Conservation (phyloP, 106 monocot genomes). For the Narthecium ossifragum region DNA sequence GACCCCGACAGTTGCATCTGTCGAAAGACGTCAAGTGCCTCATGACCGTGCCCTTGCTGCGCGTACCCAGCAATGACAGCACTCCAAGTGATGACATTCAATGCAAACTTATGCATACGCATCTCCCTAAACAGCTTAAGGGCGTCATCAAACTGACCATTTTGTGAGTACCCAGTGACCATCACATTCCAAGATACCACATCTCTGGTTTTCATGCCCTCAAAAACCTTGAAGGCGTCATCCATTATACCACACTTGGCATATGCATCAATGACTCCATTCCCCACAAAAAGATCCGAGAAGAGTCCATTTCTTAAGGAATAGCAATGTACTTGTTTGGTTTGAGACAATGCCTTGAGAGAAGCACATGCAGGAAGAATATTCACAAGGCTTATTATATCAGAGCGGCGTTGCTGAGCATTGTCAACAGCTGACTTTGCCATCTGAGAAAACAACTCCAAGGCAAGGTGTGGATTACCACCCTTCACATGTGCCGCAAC, state of each 20-base stretch:
- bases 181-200: constrained; percentile 80
- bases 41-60: constrained; percentile 48
- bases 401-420: constrained; percentile 17
- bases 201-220: constrained; percentile 46
- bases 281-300: constrained; percentile 59
- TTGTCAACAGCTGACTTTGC: neutral
- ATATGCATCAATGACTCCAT: constrained; percentile 69
- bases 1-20: constrained; percentile 50
- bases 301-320: constrained; percentile 43
- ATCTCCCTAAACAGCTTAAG: constrained; percentile 50
- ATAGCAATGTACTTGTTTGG: constrained; percentile 57
- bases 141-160: constrained; percentile 58
- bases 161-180: constrained; percentile 77
- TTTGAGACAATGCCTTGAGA: constrained; percentile 19
- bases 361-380: constrained; percentile 82
- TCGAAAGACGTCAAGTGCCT: constrained; percentile 58
- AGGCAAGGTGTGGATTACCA: constrained; percentile 23
- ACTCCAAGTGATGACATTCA: constrained; percentile 81
- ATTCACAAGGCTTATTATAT: constrained; percentile 72
- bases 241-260: constrained; percentile 72
- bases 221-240: constrained; percentile 50
- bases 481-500: constrained; percentile 46
- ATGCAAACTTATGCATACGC: constrained; percentile 31
- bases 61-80: constrained; percentile 79
- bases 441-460: constrained; percentile 66